These are phyloP conservation scores for Ampelocalamus luodianensis DNA, from an alignment of 176 grass and related monocot genomes.

Conservation along the genomic window DNA sequence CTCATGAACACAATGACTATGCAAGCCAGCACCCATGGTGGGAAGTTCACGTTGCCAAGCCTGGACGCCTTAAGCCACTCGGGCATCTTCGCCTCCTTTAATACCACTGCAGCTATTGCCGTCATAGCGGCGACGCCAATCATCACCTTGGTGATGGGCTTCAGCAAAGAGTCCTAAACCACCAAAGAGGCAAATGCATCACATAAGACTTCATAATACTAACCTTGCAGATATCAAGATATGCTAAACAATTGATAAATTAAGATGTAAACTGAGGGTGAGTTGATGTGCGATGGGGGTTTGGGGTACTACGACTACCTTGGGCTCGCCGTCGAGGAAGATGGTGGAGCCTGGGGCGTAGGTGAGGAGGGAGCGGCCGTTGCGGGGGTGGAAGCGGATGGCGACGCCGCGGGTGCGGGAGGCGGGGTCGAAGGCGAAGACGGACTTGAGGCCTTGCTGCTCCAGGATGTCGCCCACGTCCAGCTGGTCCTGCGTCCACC, in stretches of 20 bases:
- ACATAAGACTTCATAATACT: neutral
- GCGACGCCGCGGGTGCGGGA: conserved; percentile 66
- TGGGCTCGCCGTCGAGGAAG: conserved; percentile 89
- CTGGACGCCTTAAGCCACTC: conserved; percentile 65
- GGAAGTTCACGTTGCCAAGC: conserved; percentile 59
- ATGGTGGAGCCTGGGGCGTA: conserved; percentile 68
- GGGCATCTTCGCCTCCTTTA: conserved; percentile 71
- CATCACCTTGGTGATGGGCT: conserved; percentile 83
- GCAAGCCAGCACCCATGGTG: conserved; percentile 92
- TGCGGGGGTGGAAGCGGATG: conserved; percentile 78
- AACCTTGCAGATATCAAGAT: neutral
- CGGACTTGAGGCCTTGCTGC: conserved; percentile 77
- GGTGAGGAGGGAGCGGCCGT: conserved; percentile 77
- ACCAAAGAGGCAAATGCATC: conserved; percentile 26
- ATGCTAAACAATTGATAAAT: conserved; percentile 7
- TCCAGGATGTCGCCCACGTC: conserved; percentile 91
- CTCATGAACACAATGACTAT: conserved; percentile 76
- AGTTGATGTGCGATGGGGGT: neutral
- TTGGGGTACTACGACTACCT: conserved; percentile 40
- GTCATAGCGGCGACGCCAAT: conserved; percentile 56
- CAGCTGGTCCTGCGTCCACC: conserved; percentile 86
- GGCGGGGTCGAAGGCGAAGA: conserved; percentile 71
- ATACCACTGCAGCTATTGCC: conserved; percentile 53
- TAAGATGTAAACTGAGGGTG: conserved; percentile 11
- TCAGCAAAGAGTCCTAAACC: conserved; percentile 83